Evolutionary conservation across 2,329 filamentous ascomycete genomes (phyloP), one percentile per base, ranked within the genome.

Genomic region (Coniochaeta hoffmannii): DNA sequence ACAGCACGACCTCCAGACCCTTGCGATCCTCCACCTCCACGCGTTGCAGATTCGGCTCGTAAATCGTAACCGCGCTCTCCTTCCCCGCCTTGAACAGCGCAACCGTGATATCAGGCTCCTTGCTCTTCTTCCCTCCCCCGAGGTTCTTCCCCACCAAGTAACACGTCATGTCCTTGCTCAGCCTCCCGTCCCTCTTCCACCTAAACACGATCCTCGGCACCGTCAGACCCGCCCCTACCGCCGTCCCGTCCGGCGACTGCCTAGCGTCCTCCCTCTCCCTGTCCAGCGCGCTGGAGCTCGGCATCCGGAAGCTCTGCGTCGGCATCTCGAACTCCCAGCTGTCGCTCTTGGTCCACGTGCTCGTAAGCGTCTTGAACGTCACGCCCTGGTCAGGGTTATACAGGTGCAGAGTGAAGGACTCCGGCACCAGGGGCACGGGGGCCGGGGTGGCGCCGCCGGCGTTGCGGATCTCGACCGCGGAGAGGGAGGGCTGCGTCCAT

Each of bases 21-120:
- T 97, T 97, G 56, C 88, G 85, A 70, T 99, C 94, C 69, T 99
- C 91, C 59, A 97, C 85, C 44, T 97, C 92, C 11, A 97, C 87
- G 7, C 94, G 81, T 58, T 88, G 86, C 66, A 97, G 78, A 67
- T 97, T 97, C 5, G 93, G 89, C 70, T 99, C 89, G 74, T 97
- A 97, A 41, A 99, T 80, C 1, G 92, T 96, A 57, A 97, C 72
- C 30, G 70, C 67, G 34, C 73, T 75, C 63, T 92, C 89, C 50
- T 76, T 72, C 26, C 86, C 77, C 17, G 81, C 80, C 61, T 87
- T 85, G 76, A 92, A 96, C 63, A 97, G 81, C 2, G 90, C 91
- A n/a, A 97, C 80, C 0, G 91, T 92, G 62, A 97, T 97, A 71
- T 97, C 94, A 0, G 94, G 93, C 68, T 99, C 94, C 68, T 89